Percentiles rank a stretch among this genome's conserved stretches.
Evolutionary conservation across 495 filamentous ascomycete genomes (phyloP).

Genomic region (Lasiosphaeria hispida): DNA sequence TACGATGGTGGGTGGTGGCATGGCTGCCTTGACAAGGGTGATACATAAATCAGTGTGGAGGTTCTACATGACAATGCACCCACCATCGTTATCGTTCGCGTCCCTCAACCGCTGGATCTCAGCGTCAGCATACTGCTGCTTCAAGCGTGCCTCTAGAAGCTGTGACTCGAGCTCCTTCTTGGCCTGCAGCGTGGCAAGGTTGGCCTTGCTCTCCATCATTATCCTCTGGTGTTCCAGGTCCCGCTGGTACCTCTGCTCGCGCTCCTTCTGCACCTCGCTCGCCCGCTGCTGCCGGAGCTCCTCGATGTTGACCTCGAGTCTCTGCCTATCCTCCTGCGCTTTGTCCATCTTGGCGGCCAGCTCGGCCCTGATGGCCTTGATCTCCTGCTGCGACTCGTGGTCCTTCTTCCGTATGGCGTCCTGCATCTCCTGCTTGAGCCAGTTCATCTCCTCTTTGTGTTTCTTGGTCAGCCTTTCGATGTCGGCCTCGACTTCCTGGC

Average conservation of each 20-base stretch:
- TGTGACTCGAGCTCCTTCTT: too few relatives aligned
- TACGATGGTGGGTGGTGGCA: too few relatives aligned
- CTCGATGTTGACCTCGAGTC: background rate
- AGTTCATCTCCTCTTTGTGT: conserved; percentile 9
- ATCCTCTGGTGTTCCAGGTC: too few relatives aligned
- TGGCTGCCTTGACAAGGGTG: too few relatives aligned
- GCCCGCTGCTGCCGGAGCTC: background rate
- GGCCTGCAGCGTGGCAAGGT: too few relatives aligned
- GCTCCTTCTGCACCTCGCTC: background rate
- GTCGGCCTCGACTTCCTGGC: conserved; percentile 8
- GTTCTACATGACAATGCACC: too few relatives aligned
- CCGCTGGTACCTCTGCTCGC: background rate
- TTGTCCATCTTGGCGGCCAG: background rate
- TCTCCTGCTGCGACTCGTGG: background rate
- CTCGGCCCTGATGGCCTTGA: background rate
- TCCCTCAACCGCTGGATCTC: too few relatives aligned
- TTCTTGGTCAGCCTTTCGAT: conserved; percentile 4
- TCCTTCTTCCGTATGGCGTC: background rate
- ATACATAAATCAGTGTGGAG: too few relatives aligned
- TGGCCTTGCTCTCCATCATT: too few relatives aligned
- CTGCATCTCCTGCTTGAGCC: conserved; percentile 1
- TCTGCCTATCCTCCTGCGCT: background rate
- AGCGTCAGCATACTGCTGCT: too few relatives aligned
- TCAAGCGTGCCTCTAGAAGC: too few relatives aligned
- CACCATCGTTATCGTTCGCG: too few relatives aligned